Conservation (phyloP, 2,329 filamentous ascomycete species). For the Sclerotinia spermophila region DNA sequence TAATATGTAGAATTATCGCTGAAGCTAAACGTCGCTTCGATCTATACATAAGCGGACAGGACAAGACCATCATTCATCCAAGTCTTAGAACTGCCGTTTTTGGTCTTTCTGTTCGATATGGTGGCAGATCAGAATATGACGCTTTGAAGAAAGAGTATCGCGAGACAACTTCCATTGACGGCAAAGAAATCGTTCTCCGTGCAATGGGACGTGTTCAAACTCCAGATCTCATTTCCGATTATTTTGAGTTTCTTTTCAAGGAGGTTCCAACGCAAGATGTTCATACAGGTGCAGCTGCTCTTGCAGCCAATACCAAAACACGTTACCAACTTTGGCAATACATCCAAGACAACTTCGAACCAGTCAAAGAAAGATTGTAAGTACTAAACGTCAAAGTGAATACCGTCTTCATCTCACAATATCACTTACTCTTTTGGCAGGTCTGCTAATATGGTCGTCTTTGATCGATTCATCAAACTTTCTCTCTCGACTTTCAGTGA, state of each 20-base stretch:
- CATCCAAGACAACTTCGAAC: slow-evolving; percentile 78
- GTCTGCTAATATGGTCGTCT: slow-evolving; percentile 75
- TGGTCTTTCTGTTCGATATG: slow-evolving; percentile 71
- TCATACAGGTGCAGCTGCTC: slow-evolving; percentile 71
- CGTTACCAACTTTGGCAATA: slow-evolving; percentile 80
- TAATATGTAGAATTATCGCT: slow-evolving; percentile 53
- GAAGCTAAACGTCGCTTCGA: slow-evolving; percentile 79
- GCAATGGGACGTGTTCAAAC: slow-evolving; percentile 70
- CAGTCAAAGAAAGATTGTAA: slow-evolving; percentile 63
- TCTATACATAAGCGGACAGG: slow-evolving; percentile 64
- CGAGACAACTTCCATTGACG: slow-evolving; percentile 79
- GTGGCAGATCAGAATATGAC: slow-evolving; percentile 65
- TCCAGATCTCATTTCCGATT: slow-evolving; percentile 60
- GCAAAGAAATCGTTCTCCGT: slow-evolving; percentile 78
- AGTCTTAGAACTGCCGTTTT: slow-evolving; percentile 79
- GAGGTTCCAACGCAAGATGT: slow-evolving; percentile 84
- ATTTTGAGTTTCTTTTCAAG: slow-evolving; percentile 74
- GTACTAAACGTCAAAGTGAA: neutral
- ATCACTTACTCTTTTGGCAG: neutral
- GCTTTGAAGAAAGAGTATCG: slow-evolving; percentile 82
- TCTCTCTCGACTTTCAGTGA: slow-evolving; percentile 77
- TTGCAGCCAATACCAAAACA: slow-evolving; percentile 70
- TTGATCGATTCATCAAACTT: slow-evolving; percentile 83
- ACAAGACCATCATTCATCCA: slow-evolving; percentile 69
- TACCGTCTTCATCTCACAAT: neutral